Base-by-base conservation (phyloP, 169 alveolate genomes). In the Amoebophrya sp. region DNA sequence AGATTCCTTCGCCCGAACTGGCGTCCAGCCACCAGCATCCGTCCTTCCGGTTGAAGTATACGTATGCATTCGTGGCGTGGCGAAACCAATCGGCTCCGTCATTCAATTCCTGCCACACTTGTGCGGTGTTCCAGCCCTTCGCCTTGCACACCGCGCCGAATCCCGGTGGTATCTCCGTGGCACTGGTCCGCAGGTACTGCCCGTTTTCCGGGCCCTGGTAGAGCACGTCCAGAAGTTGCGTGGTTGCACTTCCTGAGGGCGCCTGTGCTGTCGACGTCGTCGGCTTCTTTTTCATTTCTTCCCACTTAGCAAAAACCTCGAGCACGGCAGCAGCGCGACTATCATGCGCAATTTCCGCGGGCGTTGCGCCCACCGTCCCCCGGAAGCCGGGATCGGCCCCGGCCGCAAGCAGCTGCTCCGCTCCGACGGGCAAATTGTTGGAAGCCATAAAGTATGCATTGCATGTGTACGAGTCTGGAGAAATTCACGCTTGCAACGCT, bases 11-110 rank as follows among this genome's bases (percentile, higher is more conserved):
- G 0, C 83, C 83, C 7, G 7, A 0, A 0, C 32, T 2, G 35
- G 83, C 83, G 83, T 66, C 83, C 32, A 66, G 12, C 83, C 83
- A 66, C 83, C 83, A 66, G 83, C 83, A 66, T 25, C 18, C 10
- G 83, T 66, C 83, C 83, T 0, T 25, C 83, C 10, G 35, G 32
- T 66, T 66, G 83, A 66, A 66, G 32, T 66, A 66, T 1, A 66
- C 83, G 83, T 66, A 66, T 25, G 83, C 83, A 0, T 66, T 25
- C 1, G 7, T 2, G 1, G 12, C 38, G 29, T 66, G 12, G 29
- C 83, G 83, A 25, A 66, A 66, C 83, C 83, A 66, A 25, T 66
- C 83, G 35, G 39, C 38, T 7, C 83, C 83, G 39, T 7, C 83
- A 25, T 66, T 66, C 83, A 66, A 25, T 66, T 66, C 18, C 32